Conservation (phyloP, 2,329 filamentous ascomycete species). For the Nannizzia gypsea region DNA sequence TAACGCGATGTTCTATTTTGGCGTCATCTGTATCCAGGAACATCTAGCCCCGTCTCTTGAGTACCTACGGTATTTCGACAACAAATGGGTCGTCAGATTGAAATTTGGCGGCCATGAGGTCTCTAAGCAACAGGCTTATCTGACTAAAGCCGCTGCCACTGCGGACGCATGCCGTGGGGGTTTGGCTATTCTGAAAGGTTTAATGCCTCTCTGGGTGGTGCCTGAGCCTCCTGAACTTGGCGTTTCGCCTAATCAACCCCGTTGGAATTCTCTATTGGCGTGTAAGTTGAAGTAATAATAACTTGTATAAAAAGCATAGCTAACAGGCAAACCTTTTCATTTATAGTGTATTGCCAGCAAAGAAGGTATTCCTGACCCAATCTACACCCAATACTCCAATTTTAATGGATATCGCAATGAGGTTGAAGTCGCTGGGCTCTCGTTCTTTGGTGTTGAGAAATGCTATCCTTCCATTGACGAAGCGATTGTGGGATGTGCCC, state of each 20-base stretch:
- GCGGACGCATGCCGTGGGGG: constrained; percentile 21
- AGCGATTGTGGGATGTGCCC: constrained; percentile 22
- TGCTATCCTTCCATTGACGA: constrained; percentile 17
- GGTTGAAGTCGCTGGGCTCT: constrained; percentile 16
- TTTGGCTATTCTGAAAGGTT: constrained; percentile 17
- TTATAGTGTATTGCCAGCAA: constrained; percentile 19
- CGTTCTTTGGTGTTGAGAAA: constrained; percentile 16
- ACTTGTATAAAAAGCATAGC: background rate
- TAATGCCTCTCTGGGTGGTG: constrained; percentile 20
- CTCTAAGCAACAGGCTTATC: constrained; percentile 9
- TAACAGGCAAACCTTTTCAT: background rate
- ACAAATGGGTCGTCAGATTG: constrained; percentile 20
- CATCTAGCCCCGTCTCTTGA: constrained; percentile 19
- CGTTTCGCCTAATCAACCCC: constrained; percentile 15
- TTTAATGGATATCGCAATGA: constrained; percentile 20
- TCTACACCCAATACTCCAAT: constrained; percentile 19
- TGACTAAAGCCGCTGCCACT: constrained; percentile 16
- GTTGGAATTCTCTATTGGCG: constrained; percentile 22
- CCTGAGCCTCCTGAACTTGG: constrained; percentile 19
- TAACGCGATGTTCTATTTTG: constrained; percentile 24
- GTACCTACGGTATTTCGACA: constrained; percentile 14
- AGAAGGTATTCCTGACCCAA: constrained; percentile 13
- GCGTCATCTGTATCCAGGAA: constrained; percentile 20
- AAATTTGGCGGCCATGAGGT: constrained; percentile 23
- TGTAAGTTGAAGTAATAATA: constrained; percentile 16